Conservation (phyloP, 495 filamentous ascomycete species). For the Aspergillus avenaceus region DNA sequence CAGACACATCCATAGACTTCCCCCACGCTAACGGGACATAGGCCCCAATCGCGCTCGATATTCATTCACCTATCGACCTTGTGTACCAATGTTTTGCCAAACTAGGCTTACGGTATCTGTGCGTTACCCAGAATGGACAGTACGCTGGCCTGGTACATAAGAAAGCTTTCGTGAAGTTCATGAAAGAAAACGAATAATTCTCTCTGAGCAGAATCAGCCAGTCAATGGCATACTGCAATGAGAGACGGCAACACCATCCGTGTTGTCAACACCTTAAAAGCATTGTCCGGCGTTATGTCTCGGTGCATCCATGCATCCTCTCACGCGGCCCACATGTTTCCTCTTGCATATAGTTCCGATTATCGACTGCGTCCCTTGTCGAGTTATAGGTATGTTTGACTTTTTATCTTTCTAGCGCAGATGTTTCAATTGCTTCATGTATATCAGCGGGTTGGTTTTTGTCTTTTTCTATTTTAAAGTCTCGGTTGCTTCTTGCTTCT, state of each 20-base stretch:
- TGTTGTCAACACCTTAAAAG: neutral
- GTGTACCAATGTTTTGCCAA: slow-evolving; percentile 98
- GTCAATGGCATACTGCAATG: neutral
- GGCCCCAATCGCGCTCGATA: slow-evolving; percentile 84
- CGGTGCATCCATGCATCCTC: neutral
- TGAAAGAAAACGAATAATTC: slow-evolving; percentile 69
- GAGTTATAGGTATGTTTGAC: neutral
- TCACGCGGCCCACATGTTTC: neutral
- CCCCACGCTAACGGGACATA: slow-evolving; percentile 72
- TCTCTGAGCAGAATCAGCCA: neutral
- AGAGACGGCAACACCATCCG: neutral
- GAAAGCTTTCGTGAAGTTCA: slow-evolving; percentile 93
- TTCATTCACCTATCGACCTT: slow-evolving; percentile 86
- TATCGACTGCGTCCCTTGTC: neutral
- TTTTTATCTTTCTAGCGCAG: neutral
- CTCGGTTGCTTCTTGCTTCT: neutral
- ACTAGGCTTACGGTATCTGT: slow-evolving; percentile 87
- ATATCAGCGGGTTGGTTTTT: slow-evolving; percentile 9
- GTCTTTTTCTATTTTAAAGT: neutral
- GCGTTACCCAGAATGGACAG: slow-evolving; percentile 75
- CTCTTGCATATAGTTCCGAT: neutral
- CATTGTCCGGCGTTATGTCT: neutral
- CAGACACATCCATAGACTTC: slow-evolving; percentile 53
- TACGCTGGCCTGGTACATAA: slow-evolving; percentile 95
- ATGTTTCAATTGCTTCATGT: neutral